phyloP scores from a whole-genome alignment of 371 early-diverging fungal species.

The Coemansia linderi region DNA sequence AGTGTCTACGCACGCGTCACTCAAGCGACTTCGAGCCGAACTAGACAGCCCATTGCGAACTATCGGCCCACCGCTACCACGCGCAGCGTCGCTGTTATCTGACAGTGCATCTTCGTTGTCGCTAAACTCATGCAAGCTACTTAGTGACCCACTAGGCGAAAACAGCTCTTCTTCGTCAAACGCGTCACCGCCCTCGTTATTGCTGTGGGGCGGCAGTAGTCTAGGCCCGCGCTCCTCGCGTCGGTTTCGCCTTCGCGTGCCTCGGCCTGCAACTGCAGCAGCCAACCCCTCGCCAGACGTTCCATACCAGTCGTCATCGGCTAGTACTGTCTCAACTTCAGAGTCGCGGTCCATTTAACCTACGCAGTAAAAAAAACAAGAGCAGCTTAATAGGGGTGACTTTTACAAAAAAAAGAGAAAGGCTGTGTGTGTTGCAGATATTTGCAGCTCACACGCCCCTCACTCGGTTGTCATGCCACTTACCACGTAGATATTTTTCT shows the following conservation, averaged over 20 bases:
- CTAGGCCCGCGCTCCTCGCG: constrained; percentile 8
- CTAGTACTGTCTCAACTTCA: constrained; percentile 51
- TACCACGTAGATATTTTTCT: neutral
- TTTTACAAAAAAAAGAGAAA: neutral
- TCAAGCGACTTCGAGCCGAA: neutral
- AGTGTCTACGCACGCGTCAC: neutral
- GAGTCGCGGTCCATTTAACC: constrained; percentile 49
- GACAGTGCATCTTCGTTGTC: constrained; percentile 13
- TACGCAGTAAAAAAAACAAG: neutral
- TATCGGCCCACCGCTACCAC: constrained; percentile 26
- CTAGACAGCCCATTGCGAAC: constrained; percentile 21
- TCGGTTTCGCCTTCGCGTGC: constrained; percentile 9
- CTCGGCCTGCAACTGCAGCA: neutral
- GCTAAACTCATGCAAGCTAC: constrained; percentile 50
- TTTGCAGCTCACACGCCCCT: constrained; percentile 11
- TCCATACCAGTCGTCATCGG: constrained; percentile 51
- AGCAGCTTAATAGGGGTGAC: neutral
- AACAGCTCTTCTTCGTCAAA: constrained; percentile 51
- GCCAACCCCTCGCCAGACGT: constrained; percentile 5
- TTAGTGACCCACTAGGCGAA: constrained; percentile 40
- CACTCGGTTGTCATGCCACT: neutral
- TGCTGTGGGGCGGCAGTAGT: neutral
- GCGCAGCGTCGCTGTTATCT: constrained; percentile 1
- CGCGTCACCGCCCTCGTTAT: constrained; percentile 1
- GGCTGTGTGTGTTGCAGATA: neutral